Evolutionary conservation across 2,329 filamentous ascomycete genomes (phyloP), one percentile per base, ranked within the genome.

Genomic region (Hypocrella siamensis): DNA sequence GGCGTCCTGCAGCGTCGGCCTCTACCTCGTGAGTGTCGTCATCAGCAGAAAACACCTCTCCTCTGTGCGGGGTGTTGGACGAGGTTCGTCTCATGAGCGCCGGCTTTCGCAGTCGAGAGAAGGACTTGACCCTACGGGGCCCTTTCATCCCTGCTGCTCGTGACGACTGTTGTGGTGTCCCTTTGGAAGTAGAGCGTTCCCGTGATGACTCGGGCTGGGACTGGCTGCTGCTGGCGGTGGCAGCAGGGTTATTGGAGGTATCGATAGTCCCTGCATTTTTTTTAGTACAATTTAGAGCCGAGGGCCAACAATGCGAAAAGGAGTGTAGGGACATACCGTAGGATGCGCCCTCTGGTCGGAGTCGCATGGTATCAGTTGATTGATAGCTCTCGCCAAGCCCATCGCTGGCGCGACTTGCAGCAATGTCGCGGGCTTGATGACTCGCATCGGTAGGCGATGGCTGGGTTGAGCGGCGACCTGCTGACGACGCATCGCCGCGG

Each of bases 1-100:
- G 47, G 24, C 46, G 43, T 17, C 24, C 28, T 11, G 44, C 48
- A 38, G 67, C 57, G 46, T 85, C 80, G 38, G 72, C 70, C 47
- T 82, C 76, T 15, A 93, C 74, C 53, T 94, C 88, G 40, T 74
- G 67, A 17, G 75, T 63, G 47, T 84, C 85, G 51, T 96, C 88
- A 49, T 96, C 86, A 30, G 83, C 83, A 0, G 86, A 94, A 57
- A 93, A 96, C 37, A 88, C 67, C 39, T 81, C 80, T 19, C 86
- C 82, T 33, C 83, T 78, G 49, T 88, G 74, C 3, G 84, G 85
- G 26, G 74, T 74, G 35, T 70, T 81, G 17, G 83, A 84, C 2
- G 83, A 88, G 35, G 76, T 65, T 38, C 84, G 76, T 42, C 83
- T 77, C 35, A 70, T 53, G 53, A 88, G 70, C 9, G 69, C 58